Conservation (phyloP, 495 filamentous ascomycete species). For the Neurospora sp. region DNA sequence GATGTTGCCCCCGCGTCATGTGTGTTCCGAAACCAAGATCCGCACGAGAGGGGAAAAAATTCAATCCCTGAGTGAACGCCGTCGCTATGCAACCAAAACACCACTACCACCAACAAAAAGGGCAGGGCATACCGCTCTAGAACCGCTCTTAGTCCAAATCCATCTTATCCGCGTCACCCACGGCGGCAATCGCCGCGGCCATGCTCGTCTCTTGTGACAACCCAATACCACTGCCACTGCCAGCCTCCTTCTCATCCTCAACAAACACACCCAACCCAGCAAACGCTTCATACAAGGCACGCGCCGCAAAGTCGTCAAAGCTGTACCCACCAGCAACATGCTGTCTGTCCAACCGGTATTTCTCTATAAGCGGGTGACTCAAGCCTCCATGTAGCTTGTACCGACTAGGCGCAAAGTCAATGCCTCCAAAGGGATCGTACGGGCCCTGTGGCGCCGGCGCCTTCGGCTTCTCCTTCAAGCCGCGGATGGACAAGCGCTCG, state of each 20-base stretch:
- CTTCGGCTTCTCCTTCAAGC: constrained; percentile 54
- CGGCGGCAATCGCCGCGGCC: constrained; percentile 25
- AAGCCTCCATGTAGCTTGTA: constrained; percentile 55
- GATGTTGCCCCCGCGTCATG: background rate
- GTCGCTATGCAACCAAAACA: constrained; percentile 13
- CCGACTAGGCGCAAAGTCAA: constrained; percentile 56
- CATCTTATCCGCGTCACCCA: constrained; percentile 26
- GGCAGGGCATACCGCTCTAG: background rate
- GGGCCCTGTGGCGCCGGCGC: constrained; percentile 38
- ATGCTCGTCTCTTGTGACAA: constrained; percentile 22
- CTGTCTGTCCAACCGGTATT: constrained; percentile 11
- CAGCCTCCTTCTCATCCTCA: constrained; percentile 58
- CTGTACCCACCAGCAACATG: constrained; percentile 77
- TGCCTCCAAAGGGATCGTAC: constrained; percentile 82
- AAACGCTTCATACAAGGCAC: constrained; percentile 82
- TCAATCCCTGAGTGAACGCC: constrained; percentile 6
- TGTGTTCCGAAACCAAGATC: background rate
- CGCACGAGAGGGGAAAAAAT: background rate
- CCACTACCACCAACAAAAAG: background rate
- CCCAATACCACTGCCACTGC: constrained; percentile 15
- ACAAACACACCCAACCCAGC: constrained; percentile 73
- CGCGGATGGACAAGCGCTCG: constrained; percentile 54
- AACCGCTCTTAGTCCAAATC: constrained; percentile 28
- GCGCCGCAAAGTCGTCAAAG: constrained; percentile 65
- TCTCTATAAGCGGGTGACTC: constrained; percentile 44